Percentiles rank a stretch among this genome's conserved stretches.
phyloP scores from a whole-genome alignment of 768 basidiomycete genomes.

The Lactarius quietus region DNA sequence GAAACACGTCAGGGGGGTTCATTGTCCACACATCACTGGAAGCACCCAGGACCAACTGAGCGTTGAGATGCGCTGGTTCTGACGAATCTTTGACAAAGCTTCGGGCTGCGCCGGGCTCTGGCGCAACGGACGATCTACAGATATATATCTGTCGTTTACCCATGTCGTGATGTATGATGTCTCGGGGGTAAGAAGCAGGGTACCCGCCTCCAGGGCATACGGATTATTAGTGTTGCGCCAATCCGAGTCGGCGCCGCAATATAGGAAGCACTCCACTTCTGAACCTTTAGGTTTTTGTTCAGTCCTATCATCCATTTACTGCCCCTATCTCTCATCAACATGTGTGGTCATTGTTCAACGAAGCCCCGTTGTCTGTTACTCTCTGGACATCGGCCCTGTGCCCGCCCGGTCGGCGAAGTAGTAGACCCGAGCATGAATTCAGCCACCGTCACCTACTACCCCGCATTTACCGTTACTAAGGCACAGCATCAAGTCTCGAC shows the following conservation, averaged over 20 bases:
- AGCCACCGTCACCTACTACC: not conserved
- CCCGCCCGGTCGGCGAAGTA: too few species aligned
- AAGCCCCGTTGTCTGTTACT: not conserved
- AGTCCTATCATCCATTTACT: not conserved
- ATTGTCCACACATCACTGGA: not conserved
- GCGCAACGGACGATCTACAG: not conserved
- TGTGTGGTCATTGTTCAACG: not conserved
- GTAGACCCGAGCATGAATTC: not conserved
- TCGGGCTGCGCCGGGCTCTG: not conserved
- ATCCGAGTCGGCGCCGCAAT: not conserved
- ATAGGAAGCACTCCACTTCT: not conserved
- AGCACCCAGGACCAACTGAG: not conserved
- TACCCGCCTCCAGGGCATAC: not conserved
- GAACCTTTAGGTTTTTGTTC: not conserved
- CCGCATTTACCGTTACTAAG: not conserved
- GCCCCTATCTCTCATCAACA: not conserved
- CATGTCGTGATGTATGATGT: not conserved
- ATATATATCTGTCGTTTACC: not conserved
- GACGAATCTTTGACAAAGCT: not conserved
- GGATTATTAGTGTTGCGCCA: conserved; percentile 6
- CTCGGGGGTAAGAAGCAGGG: not conserved
- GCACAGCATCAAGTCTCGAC: not conserved
- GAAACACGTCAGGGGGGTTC: conserved; percentile 3
- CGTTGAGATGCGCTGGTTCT: not conserved
- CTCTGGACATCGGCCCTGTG: not conserved